Conservation (phyloP, 768 basidiomycete species). For the Rhodotorula babjevae region DNA sequence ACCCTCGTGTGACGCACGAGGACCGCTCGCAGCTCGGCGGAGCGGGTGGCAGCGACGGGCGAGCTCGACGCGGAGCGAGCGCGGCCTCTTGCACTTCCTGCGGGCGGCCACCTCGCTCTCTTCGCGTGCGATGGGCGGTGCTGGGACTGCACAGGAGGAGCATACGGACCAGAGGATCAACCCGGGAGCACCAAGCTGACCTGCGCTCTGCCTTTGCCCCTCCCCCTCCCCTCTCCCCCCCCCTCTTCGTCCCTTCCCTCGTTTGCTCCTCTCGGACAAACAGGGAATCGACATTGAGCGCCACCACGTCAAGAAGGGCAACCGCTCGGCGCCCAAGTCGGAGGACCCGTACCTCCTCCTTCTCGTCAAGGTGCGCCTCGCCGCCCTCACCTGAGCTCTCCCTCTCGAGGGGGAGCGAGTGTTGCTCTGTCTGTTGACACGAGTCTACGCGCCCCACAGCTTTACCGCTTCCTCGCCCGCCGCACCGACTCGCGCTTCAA, state of each 20-base stretch:
- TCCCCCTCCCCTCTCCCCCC: neutral
- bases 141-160: too few relatives aligned
- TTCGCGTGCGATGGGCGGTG: too few relatives aligned
- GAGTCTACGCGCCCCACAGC: slow-evolving; percentile 53
- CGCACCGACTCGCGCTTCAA: slow-evolving; percentile 94
- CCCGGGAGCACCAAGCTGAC: too few relatives aligned
- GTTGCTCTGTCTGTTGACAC: neutral
- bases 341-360: slow-evolving; percentile 98
- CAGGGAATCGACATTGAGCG: slow-evolving; percentile 56
- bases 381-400: neutral
- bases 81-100: too few relatives aligned
- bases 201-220: neutral
- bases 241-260: neutral
- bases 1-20: too few relatives aligned
- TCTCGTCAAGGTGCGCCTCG: slow-evolving; percentile 77
- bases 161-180: too few relatives aligned
- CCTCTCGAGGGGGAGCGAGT: neutral
- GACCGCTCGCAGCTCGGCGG: neutral
- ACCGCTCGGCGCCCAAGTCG: slow-evolving; percentile 89
- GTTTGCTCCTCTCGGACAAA: too few relatives aligned
- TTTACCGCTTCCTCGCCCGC: slow-evolving; percentile 97
- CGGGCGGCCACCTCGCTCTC: too few relatives aligned
- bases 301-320: slow-evolving; percentile 99
- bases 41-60: too few relatives aligned
- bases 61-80: too few relatives aligned